Evolutionary conservation across 306 rosid species (phyloP).

Genomic region (Amphicarpaea edgeworthii): DNA sequence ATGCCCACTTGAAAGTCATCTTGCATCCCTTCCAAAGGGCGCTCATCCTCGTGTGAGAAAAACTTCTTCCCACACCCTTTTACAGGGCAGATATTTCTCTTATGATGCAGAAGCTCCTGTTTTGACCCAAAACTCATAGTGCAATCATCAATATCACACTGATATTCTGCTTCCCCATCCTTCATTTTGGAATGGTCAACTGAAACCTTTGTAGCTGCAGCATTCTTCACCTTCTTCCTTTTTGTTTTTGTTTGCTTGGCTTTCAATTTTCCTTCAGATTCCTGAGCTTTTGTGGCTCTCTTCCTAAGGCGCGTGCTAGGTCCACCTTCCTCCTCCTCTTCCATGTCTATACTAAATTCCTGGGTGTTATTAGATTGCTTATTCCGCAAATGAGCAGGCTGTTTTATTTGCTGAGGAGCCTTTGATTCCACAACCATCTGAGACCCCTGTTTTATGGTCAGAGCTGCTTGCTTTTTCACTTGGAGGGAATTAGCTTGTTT

Average conservation of each 20-base stretch:
- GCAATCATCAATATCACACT: conserved; percentile 93
- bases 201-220: conserved; percentile 57
- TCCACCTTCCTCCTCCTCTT: conserved; percentile 77
- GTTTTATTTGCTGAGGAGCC: conserved; percentile 58
- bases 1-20: conserved; percentile 99
- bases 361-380: conserved; percentile 52
- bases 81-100: conserved; percentile 87
- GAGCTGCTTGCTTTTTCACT: conserved; percentile 56
- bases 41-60: conserved; percentile 94
- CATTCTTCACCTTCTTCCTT: conserved; percentile 72
- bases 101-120: conserved; percentile 80
- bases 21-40: conserved; percentile 99
- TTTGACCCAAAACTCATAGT: conserved; percentile 80
- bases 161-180: conserved; percentile 69
- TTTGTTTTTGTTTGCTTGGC: conserved; percentile 62
- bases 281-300: conserved; percentile 63
- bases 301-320: conserved; percentile 92
- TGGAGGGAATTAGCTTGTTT: conserved; percentile 56
- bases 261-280: conserved; percentile 58
- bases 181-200: conserved; percentile 54
- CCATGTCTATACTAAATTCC: conserved; percentile 51
- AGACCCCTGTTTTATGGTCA: conserved; percentile 58
- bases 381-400: conserved; percentile 34
- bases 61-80: conserved; percentile 97
- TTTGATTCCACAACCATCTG: conserved; percentile 49